These are phyloP conservation scores for Leccinum pachyderme DNA, from an alignment of 1,284 basidiomycete genomes.

Conservation along the genomic window DNA sequence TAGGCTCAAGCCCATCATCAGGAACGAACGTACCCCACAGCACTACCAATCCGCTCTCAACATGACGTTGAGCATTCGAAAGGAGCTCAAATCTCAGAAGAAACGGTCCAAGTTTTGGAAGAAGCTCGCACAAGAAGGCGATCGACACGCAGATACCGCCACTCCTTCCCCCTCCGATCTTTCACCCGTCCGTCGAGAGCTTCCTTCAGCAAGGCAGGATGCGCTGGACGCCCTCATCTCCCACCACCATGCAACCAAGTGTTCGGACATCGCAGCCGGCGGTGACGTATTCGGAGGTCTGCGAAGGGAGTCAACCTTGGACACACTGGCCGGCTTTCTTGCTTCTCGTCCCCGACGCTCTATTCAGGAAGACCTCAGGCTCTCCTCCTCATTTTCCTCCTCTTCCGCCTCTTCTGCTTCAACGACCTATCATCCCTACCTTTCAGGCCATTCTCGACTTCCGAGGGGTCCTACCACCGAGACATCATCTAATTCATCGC, in stretches of 20 bases:
- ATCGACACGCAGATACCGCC: slow-evolving; percentile 33
- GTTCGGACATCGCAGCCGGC: slow-evolving; percentile 11
- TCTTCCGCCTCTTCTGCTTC: slow-evolving; percentile 22
- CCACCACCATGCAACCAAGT: slow-evolving; percentile 21
- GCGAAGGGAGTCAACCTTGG: slow-evolving; percentile 16
- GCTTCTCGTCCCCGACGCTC: slow-evolving; percentile 27
- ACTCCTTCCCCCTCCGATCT: slow-evolving; percentile 54
- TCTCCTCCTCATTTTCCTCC: slow-evolving; percentile 23
- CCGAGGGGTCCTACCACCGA: slow-evolving; percentile 12
- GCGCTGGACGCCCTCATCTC: slow-evolving; percentile 38
- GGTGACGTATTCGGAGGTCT: slow-evolving; percentile 27
- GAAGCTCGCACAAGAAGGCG: slow-evolving; percentile 38
- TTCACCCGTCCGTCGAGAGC: slow-evolving; percentile 44
- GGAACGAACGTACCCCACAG: slow-evolving; percentile 41
- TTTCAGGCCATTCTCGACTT: slow-evolving; percentile 13
- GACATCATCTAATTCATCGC: slow-evolving; percentile 21
- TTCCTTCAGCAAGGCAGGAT: slow-evolving; percentile 41
- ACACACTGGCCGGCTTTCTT: slow-evolving; percentile 23
- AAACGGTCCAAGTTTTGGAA: slow-evolving; percentile 51
- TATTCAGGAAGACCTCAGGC: slow-evolving; percentile 10
- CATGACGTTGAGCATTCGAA: slow-evolving; percentile 44
- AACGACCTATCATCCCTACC: slow-evolving; percentile 12
- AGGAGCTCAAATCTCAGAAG: slow-evolving; percentile 41
- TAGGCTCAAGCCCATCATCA: slow-evolving; percentile 42
- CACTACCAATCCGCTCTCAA: slow-evolving; percentile 51